Evolutionary conservation across 495 filamentous ascomycete species (phyloP).

Genomic region (Penicillium parvum): DNA sequence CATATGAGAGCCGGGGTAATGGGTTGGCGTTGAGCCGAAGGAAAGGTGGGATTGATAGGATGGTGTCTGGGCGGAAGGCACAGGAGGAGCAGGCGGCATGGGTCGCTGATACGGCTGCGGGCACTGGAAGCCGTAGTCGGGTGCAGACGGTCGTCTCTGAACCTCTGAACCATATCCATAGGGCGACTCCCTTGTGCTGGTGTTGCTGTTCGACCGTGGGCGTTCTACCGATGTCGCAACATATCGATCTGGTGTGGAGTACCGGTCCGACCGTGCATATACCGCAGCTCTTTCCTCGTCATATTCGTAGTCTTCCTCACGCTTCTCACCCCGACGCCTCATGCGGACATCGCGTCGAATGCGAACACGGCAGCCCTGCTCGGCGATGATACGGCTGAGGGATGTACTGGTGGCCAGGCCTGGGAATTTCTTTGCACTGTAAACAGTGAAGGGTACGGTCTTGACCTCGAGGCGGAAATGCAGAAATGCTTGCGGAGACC

Average conservation of each 20-base stretch:
- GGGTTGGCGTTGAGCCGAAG: slow-evolving; percentile 39
- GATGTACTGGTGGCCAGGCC: slow-evolving; percentile 86
- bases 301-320: slow-evolving; percentile 57
- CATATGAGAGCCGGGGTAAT: slow-evolving; percentile 44
- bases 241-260: slow-evolving; percentile 50
- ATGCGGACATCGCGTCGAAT: slow-evolving; percentile 97
- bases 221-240: slow-evolving; percentile 46
- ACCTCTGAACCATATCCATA: slow-evolving; percentile 29
- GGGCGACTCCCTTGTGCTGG: slow-evolving; percentile 50
- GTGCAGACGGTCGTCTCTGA: slow-evolving; percentile 51
- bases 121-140: slow-evolving; percentile 48
- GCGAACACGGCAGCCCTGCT: slow-evolving; percentile 95
- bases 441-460: slow-evolving; percentile 82
- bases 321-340: slow-evolving; percentile 79
- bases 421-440: slow-evolving; percentile 98
- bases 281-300: slow-evolving; percentile 56
- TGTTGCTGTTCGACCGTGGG: slow-evolving; percentile 69
- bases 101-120: slow-evolving; percentile 33
- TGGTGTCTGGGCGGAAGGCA: slow-evolving; percentile 23
- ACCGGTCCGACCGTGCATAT: slow-evolving; percentile 54
- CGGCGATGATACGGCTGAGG: slow-evolving; percentile 85
- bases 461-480: slow-evolving; percentile 86
- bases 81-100: slow-evolving; percentile 34
- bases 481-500: slow-evolving; percentile 38
- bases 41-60: slow-evolving; percentile 39